Base-by-base conservation (phyloP, 352 stramenopile genomes). In the Thalassiosira oceanica region DNA sequence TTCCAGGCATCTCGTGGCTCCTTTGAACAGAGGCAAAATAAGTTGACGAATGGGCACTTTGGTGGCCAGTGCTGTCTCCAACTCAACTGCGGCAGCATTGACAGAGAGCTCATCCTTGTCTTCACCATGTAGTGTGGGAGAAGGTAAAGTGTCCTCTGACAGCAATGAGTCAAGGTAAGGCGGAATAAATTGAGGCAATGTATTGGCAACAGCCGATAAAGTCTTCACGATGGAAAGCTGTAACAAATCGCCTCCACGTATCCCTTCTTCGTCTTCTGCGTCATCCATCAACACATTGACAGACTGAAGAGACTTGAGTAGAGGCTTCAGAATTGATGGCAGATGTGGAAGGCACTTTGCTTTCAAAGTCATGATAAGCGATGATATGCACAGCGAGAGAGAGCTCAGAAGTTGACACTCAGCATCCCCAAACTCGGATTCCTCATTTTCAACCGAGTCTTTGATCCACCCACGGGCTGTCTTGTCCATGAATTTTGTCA, bases 171-270 rank as follows among this genome's bases (percentile, higher is more conserved):
- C 48, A 36, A 92, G 65, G 45, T 87, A 84, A 35, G 80, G 66
- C 1, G 65, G 43, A 27, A 90, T 26, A 45, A 92, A 88, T 35
- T 85, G 76, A 29, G 85, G 85, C 16, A 92, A 61, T 21, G 65
- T 77, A 16, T 88, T 70, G 15, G 77, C 68, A 27, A 89, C 49
- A 16, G 67, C 31, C 37, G 44, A 33, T 1, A 90, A 46, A 16
- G 74, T 61, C 49, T 74, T 67, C 21, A 90, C 26, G 31, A 84
- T 74, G 0, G 79, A 71, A 5, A 87, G 18, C 61, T 87, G 78
- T 26, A 88, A 54, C 27, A 84, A 51, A 45, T 65, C n/a, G 61
- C 58, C 64, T 18, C 23, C 56, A 33, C 57, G 36, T 33, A 16
- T 11, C 8, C 23, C 3, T 46, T 20, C 2, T 37, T 5, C 33